Base-by-base conservation (phyloP, 2,329 filamentous ascomycete genomes). In the Neofusicoccum kwambonambiense region DNA sequence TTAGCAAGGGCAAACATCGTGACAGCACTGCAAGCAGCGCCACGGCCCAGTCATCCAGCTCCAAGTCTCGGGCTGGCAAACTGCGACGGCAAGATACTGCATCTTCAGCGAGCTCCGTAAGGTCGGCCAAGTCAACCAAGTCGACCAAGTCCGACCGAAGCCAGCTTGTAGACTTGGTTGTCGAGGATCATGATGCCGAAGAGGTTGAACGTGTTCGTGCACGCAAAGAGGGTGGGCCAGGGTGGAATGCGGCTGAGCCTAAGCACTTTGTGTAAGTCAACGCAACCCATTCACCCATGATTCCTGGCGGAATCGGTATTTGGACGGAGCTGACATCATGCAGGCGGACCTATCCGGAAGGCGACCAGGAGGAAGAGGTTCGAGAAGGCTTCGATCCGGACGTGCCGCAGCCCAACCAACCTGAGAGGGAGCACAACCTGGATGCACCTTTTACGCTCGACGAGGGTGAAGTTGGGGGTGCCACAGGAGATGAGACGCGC, bases 101-200 rank as follows among this genome's bases (percentile, higher is more conserved):
- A 27, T 78, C 77, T 0, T 78, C 77, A 0, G 72, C 80, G 3
- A 79, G 76, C 66, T 57, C 54, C 7, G 19, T 57, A 9, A 22
- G 19, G 22, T 57, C 54, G n/a, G 75, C 73, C 6, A 82, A 84
- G 65, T 88, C 86, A 0, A 75, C 73, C 8, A 82, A 84, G 65
- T 88, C 86, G 1, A 75, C 73, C 8, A 82, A 84, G 65, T 88
- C 86, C 0, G 83, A 84, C 68, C 80, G 79, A 66, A 87, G 86
- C 68, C 88, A 90, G 69, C 78, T 90, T 4, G 87, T 90, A 11
- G 88, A 90, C 72, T 77, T 90, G 3, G 83, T 90, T 0, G 85
- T 90, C 8, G 87, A 90, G 76, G 86, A 90, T 71, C 82, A 77
- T 50, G 75, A 86, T 52, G 87, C 86, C 5, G 87, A 89, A 71